phyloP scores from a whole-genome alignment of 805 yeast genomes.

The Pichia deserticola region DNA sequence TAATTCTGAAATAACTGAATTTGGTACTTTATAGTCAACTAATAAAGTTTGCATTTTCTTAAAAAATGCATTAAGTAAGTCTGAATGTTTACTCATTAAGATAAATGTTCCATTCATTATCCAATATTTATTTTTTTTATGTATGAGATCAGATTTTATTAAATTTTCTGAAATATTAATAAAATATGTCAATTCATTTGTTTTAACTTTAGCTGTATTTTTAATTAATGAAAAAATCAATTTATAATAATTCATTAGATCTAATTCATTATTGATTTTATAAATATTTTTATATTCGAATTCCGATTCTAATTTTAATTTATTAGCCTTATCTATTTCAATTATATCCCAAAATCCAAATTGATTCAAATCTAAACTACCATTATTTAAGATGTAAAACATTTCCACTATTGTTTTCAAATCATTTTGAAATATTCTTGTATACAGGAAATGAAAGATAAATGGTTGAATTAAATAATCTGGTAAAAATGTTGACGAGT shows the following conservation, averaged over 20 bases:
- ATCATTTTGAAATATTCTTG: not conserved
- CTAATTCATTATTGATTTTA: not conserved
- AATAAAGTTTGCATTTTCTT: conserved; percentile 4
- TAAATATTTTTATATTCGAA: not conserved
- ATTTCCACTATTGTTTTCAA: not conserved
- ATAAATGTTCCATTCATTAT: conserved; percentile 7
- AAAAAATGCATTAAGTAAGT: conserved; percentile 8
- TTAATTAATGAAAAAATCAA: conserved; percentile 7
- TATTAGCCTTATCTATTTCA: not conserved
- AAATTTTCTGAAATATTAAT: conserved; percentile 5
- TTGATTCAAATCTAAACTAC: not conserved
- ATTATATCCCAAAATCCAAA: conserved; percentile 11
- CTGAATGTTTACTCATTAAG: conserved; percentile 8
- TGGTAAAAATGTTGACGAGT: not conserved
- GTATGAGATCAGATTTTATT: not conserved
- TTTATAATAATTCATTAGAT: conserved; percentile 3
- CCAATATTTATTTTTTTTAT: conserved; percentile 1
- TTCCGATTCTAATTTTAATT: not conserved
- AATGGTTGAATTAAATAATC: not conserved
- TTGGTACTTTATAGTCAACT: conserved; percentile 9
- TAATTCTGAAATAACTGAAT: not conserved
- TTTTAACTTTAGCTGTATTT: not conserved
- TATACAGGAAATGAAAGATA: conserved; percentile 2
- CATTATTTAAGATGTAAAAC: conserved; percentile 1
- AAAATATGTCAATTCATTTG: conserved; percentile 4